Conservation (phyloP, 768 basidiomycete genomes). For the Pleurotus tuoliensis region DNA sequence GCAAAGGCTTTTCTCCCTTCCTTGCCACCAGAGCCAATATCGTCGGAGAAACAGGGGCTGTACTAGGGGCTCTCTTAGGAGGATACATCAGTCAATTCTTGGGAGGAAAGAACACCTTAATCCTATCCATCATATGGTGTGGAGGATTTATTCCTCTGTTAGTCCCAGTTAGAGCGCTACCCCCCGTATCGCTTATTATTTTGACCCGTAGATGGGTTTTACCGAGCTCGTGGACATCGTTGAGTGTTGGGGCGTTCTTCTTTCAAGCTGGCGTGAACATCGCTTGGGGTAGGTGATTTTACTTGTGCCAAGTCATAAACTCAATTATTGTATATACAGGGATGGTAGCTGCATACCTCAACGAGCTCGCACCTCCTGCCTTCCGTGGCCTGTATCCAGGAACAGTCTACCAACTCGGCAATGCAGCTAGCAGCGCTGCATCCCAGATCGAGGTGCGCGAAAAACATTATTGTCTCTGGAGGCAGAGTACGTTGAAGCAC, state of each 20-base stretch:
- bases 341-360: constrained; percentile 49
- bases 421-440: constrained; percentile 25
- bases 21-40: constrained; percentile 57
- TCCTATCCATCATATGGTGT: constrained; percentile 12
- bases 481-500: too few species aligned
- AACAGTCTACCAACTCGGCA: constrained; percentile 61
- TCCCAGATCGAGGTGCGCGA: constrained; percentile 13
- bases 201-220: constrained; percentile 49
- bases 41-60: constrained; percentile 33
- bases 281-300: constrained; percentile 44
- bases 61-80: constrained; percentile 46
- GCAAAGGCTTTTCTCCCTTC: constrained; percentile 45
- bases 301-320: background rate
- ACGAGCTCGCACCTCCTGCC: constrained; percentile 62
- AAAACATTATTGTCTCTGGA: background rate
- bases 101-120: constrained; percentile 58
- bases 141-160: constrained; percentile 13
- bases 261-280: constrained; percentile 59
- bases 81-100: constrained; percentile 54
- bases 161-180: background rate
- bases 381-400: constrained; percentile 68
- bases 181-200: background rate
- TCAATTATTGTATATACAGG: background rate
- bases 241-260: constrained; percentile 65
- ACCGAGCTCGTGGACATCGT: constrained; percentile 45